Percentiles rank a stretch among this genome's conserved stretches.
Evolutionary conservation across 1,139 yeast genomes (phyloP).

Genomic region (Candida pseudoviswanathii): DNA sequence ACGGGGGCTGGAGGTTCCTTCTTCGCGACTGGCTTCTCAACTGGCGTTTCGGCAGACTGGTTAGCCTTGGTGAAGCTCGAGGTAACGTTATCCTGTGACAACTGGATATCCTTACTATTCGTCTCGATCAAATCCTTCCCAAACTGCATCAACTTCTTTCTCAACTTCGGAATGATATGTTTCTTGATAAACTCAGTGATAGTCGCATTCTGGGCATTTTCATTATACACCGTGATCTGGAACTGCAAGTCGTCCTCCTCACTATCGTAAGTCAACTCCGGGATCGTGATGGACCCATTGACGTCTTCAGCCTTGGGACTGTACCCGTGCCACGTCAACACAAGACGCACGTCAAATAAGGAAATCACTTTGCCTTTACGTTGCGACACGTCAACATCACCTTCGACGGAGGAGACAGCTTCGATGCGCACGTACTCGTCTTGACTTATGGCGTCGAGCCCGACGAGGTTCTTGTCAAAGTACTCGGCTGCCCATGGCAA

Average conservation of each 20-base stretch:
- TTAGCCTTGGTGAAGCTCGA: constrained; percentile 70
- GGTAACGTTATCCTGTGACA: constrained; percentile 61
- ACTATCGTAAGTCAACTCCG: constrained; percentile 95
- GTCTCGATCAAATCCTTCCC: constrained; percentile 74
- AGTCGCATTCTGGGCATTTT: constrained; percentile 53
- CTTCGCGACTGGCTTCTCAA: constrained; percentile 5
- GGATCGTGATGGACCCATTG: constrained; percentile 76
- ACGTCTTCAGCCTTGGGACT: constrained; percentile 36
- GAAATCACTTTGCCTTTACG: constrained; percentile 96
- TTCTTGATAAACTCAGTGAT: constrained; percentile 59
- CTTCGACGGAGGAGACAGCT: constrained; percentile 72
- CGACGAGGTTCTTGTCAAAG: constrained; percentile 61
- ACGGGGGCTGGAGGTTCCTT: constrained; percentile 12
- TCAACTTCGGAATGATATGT: constrained; percentile 67
- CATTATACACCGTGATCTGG: constrained; percentile 67
- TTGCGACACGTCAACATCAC: constrained; percentile 96
- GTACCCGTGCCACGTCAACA: constrained; percentile 59
- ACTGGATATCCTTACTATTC: constrained; percentile 88
- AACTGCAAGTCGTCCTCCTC: constrained; percentile 85
- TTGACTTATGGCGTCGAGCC: constrained; percentile 40
- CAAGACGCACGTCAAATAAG: constrained; percentile 76
- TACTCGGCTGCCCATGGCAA: constrained; percentile 85
- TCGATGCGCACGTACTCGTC: constrained; percentile 46
- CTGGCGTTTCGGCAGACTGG: constrained; percentile 35
- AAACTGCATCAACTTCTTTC: constrained; percentile 60